These are phyloP conservation scores for Pythium guiyangense DNA, from an alignment of 352 stramenopile species.

Conservation along the genomic window DNA sequence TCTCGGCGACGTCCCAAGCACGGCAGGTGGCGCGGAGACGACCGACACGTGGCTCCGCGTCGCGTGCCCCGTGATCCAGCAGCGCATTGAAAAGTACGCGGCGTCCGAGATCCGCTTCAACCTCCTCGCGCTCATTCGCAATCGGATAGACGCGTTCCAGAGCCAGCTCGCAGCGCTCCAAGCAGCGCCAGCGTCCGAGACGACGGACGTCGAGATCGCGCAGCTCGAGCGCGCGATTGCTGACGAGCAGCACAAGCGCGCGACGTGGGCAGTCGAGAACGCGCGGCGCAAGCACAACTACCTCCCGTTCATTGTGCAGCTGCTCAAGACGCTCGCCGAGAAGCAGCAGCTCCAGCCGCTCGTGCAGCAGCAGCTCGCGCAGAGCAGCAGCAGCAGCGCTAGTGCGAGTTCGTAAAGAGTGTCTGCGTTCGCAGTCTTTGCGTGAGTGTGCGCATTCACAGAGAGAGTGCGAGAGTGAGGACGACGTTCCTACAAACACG, in stretches of 20 bases:
- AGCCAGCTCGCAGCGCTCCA: slow-evolving; percentile 36
- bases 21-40: too few relatives aligned
- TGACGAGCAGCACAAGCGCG: slow-evolving; percentile 65
- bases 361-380: slow-evolving; percentile 59
- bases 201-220: slow-evolving; percentile 17
- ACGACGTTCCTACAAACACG: background rate
- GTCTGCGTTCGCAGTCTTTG: too few relatives aligned
- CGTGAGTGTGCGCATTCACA: too few relatives aligned
- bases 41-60: slow-evolving; percentile 83
- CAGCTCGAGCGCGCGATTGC: slow-evolving; percentile 52
- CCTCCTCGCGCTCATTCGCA: slow-evolving; percentile 91
- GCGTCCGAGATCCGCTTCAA: slow-evolving; percentile 96
- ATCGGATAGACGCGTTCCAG: slow-evolving; percentile 58
- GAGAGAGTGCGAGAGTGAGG: too few relatives aligned
- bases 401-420: too few relatives aligned
- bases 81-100: slow-evolving; percentile 89
- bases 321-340: slow-evolving; percentile 91
- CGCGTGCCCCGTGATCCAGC: slow-evolving; percentile 90
- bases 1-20: slow-evolving; percentile 67
- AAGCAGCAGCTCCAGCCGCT: slow-evolving; percentile 83
- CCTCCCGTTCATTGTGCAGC: slow-evolving; percentile 92
- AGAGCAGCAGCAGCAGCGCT: too few relatives aligned
- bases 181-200: slow-evolving; percentile 26
- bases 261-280: slow-evolving; percentile 89
- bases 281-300: slow-evolving; percentile 95